Evolutionary conservation across 129 eudicot species (phyloP), one percentile per base, ranked within the genome.

Genomic region (Helichrysum umbraculigerum): DNA sequence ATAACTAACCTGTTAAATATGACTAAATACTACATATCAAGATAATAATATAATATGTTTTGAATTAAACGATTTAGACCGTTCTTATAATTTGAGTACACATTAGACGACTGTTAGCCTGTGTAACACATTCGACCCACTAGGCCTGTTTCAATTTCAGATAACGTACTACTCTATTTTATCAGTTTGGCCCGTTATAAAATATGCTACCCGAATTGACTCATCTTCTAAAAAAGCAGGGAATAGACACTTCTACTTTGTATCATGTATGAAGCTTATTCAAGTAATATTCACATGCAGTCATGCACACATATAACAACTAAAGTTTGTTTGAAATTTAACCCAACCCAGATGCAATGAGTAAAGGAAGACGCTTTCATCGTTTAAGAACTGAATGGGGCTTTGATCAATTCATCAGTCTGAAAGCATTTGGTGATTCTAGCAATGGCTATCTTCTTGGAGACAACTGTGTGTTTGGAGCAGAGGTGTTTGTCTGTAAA

Each of bases 401-500:
- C 4, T 90, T 90, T 30, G 92, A 87, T 57, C 62, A 76, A 51
- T 83, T 85, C 67, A 66, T 90, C 5, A 77, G 85, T 77, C 83
- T 70, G 14, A 75, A 70, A 63, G 74, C 51, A 56, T 83, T 90
- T 44, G 73, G 57, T 6, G 86, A 90, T 61, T 16, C 86, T 14
- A 68, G 57, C 51, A 79, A 82, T 17, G 92, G 96, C 10, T 85
- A 90, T 70, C 83, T 87, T 70, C 78, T 83, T 3, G 82, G 74
- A 17, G 90, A 90, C 83, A 66, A 80, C 9, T 85, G 96, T 17
- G 83, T 87, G 15, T 83, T 87, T 68, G 96, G 92, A 64, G 96
- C 84, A 0, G 92, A 90, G 84, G 90, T 87, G 52, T 87, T 76
- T 29, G 77, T 90, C 21, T 70, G 78, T 39, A 79, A 77, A 64